Conservation (phyloP, 2,329 filamentous ascomycete species). For the Alternaria sp. region DNA sequence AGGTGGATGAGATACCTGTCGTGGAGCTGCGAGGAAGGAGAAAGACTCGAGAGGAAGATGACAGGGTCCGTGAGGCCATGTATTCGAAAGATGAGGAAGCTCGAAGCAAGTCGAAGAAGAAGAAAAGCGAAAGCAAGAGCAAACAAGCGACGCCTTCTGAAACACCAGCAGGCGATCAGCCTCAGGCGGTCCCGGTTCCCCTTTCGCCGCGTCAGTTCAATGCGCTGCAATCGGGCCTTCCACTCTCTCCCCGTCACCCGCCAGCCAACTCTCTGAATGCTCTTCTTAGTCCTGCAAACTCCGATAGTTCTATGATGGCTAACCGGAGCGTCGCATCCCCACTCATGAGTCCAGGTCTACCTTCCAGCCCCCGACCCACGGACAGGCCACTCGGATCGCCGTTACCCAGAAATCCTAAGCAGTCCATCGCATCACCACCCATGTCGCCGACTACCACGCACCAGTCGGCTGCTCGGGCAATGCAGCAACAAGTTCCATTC, state of each 20-base stretch:
- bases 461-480: slow-evolving; percentile 71
- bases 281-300: slow-evolving; percentile 58
- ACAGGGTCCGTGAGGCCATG: slow-evolving; percentile 75
- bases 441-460: slow-evolving; percentile 68
- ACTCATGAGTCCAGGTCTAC: slow-evolving; percentile 67
- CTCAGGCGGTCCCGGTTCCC: slow-evolving; percentile 24
- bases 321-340: slow-evolving; percentile 53
- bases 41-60: slow-evolving; percentile 87
- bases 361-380: slow-evolving; percentile 65
- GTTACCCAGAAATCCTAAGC: slow-evolving; percentile 62
- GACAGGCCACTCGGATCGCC: slow-evolving; percentile 67
- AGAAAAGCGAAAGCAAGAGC: slow-evolving; percentile 61
- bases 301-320: slow-evolving; percentile 47
- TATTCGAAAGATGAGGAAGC: slow-evolving; percentile 71
- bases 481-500: slow-evolving; percentile 74
- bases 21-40: slow-evolving; percentile 71
- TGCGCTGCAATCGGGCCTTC: slow-evolving; percentile 39
- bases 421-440: slow-evolving; percentile 67
- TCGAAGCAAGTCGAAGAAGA: slow-evolving; percentile 76
- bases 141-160: slow-evolving; percentile 42
- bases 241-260: slow-evolving; percentile 48
- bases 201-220: slow-evolving; percentile 42
- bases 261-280: slow-evolving; percentile 48
- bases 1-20: slow-evolving; percentile 67
- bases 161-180: slow-evolving; percentile 20